These are phyloP conservation scores for Teunomyces funiuensis DNA, from an alignment of 805 yeast species.

Conservation along the genomic window DNA sequence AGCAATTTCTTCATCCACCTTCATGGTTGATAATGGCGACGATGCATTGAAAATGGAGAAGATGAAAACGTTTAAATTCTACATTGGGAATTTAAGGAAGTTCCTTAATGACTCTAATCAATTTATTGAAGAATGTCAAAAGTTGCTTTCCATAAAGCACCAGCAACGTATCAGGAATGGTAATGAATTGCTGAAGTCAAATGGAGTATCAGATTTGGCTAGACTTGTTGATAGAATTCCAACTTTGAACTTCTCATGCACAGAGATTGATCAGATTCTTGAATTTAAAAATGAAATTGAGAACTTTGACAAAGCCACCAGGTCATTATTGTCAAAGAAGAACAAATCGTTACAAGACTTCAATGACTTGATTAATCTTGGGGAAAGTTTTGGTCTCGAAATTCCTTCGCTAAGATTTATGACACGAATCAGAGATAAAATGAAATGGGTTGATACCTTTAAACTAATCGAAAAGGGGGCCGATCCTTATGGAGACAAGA, in stretches of 20 bases:
- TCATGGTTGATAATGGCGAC: constrained; percentile 9
- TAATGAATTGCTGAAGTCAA: constrained; percentile 15
- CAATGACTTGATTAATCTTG: constrained; percentile 53
- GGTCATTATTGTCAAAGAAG: constrained; percentile 33
- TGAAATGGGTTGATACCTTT: constrained; percentile 33
- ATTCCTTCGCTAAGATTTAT: constrained; percentile 46
- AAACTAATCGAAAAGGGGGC: constrained; percentile 38
- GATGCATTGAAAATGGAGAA: constrained; percentile 11
- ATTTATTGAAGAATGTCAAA: constrained; percentile 58
- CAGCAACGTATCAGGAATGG: constrained; percentile 47
- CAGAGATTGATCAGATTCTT: constrained; percentile 59
- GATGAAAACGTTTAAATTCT: constrained; percentile 19
- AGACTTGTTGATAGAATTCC: constrained; percentile 48
- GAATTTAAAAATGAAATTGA: constrained; percentile 54
- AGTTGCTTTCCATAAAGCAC: constrained; percentile 50
- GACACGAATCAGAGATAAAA: constrained; percentile 33
- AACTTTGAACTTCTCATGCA: constrained; percentile 47
- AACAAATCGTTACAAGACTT: constrained; percentile 44
- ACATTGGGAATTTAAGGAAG: constrained; percentile 32
- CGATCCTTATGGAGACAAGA: constrained; percentile 39
- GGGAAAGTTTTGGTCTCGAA: constrained; percentile 58
- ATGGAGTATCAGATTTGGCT: constrained; percentile 32
- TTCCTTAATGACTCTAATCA: constrained; percentile 46
- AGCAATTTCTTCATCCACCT: constrained; percentile 31
- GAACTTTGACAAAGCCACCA: constrained; percentile 49